Evolutionary conservation across 2,329 filamentous ascomycete species (phyloP).

Genomic region (Colletotrichum camelliae): DNA sequence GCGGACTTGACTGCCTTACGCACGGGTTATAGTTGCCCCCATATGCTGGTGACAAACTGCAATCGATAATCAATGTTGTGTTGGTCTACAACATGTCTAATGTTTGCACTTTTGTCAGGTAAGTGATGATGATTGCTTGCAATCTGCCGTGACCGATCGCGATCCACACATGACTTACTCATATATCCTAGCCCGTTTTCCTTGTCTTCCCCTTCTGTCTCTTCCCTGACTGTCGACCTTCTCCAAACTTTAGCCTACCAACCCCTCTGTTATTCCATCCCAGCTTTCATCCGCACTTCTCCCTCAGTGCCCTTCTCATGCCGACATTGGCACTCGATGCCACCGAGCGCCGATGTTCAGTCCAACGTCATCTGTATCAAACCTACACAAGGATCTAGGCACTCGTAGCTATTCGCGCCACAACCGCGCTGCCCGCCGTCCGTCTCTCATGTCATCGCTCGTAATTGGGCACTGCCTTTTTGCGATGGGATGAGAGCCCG

Average conservation of each 20-base stretch:
- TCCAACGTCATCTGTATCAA: neutral
- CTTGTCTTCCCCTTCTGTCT: neutral
- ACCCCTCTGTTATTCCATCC: neutral
- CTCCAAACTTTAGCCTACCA: neutral
- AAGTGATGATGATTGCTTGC: neutral
- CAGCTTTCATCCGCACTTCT: neutral
- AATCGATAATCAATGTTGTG: neutral
- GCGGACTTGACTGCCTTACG: neutral
- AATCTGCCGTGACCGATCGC: neutral
- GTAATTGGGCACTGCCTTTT: neutral
- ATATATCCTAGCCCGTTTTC: neutral
- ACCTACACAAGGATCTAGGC: neutral
- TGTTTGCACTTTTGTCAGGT: neutral
- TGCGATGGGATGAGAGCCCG: neutral
- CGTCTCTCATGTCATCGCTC: neutral
- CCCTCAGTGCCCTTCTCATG: neutral
- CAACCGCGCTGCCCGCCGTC: neutral
- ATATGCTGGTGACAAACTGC: neutral
- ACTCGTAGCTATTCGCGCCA: neutral
- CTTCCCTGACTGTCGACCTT: neutral
- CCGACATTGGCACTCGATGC: neutral
- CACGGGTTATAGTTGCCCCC: neutral
- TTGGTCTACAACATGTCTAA: neutral
- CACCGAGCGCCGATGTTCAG: constrained; percentile 1
- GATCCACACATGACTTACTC: neutral